phyloP scores from a whole-genome alignment of 2,329 filamentous ascomycete species.

The Cytospora piceicola region DNA sequence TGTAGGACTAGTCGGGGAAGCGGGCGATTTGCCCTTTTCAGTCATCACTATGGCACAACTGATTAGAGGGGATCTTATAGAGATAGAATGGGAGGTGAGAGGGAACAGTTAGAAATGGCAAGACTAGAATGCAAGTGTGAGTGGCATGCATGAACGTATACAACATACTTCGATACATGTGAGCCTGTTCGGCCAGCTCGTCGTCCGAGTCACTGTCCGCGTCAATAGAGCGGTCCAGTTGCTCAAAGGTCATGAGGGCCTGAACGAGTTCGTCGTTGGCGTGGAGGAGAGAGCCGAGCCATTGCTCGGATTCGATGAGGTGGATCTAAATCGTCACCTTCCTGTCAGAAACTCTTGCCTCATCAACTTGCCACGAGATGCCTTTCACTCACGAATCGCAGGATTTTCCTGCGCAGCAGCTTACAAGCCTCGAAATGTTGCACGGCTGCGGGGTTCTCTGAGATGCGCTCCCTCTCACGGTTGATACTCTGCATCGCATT shows the following conservation, averaged over 20 bases:
- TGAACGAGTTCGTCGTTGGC: slow-evolving; percentile 96
- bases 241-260: slow-evolving; percentile 91
- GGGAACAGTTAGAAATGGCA: neutral
- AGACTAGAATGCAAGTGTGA: neutral
- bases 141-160: slow-evolving; percentile 29
- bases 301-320: slow-evolving; percentile 86
- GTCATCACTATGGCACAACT: slow-evolving; percentile 50
- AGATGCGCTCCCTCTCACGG: slow-evolving; percentile 84
- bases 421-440: slow-evolving; percentile 87
- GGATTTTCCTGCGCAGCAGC: slow-evolving; percentile 76
- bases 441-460: slow-evolving; percentile 76
- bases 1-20: slow-evolving; percentile 47
- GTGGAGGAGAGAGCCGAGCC: slow-evolving; percentile 86
- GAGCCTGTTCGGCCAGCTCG: slow-evolving; percentile 68
- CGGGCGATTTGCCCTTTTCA: slow-evolving; percentile 54
- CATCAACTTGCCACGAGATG: neutral
- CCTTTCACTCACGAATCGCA: slow-evolving; percentile 72
- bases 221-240: slow-evolving; percentile 85
- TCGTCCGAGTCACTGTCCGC: slow-evolving; percentile 73
- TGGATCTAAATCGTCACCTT: slow-evolving; percentile 65
- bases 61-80: neutral
- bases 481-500: slow-evolving; percentile 91
- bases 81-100: neutral
- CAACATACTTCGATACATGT: slow-evolving; percentile 62
- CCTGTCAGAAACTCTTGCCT: neutral